Evolutionary conservation across 495 filamentous ascomycete genomes (phyloP).

Genomic region (Arthonia radiata): DNA sequence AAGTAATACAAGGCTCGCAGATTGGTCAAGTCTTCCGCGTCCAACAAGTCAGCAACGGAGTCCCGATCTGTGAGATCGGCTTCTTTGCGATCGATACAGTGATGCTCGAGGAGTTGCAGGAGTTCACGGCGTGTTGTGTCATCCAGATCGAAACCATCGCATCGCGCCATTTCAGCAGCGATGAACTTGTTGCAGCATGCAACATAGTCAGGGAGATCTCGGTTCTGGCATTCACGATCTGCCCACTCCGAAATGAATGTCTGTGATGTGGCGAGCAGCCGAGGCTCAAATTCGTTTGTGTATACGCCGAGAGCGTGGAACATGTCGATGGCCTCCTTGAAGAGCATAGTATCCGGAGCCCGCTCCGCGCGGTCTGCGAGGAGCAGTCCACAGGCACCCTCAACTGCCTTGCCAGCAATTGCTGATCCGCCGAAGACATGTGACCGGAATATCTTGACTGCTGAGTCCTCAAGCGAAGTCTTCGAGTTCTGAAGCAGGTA

Average conservation of each 20-base stretch:
- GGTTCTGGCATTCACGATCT: slow-evolving; percentile 25
- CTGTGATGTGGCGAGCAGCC: slow-evolving; percentile 39
- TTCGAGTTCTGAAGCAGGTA: slow-evolving; percentile 47
- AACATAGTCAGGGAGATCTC: slow-evolving; percentile 45
- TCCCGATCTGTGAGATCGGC: slow-evolving; percentile 15
- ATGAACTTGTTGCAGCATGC: slow-evolving; percentile 38
- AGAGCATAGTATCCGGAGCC: slow-evolving; percentile 25
- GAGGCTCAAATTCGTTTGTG: slow-evolving; percentile 48
- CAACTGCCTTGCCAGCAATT: slow-evolving; percentile 29
- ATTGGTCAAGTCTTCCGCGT: slow-evolving; percentile 24
- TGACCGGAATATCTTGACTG: slow-evolving; percentile 33
- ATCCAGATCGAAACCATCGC: slow-evolving; percentile 56
- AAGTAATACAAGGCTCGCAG: slow-evolving; percentile 56
- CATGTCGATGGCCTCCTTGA: slow-evolving; percentile 51
- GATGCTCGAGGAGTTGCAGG: slow-evolving; percentile 39
- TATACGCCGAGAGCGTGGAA: slow-evolving; percentile 65
- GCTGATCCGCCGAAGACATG: slow-evolving; percentile 27
- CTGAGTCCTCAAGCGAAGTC: slow-evolving; percentile 29
- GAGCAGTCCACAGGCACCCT: slow-evolving; percentile 54
- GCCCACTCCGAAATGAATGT: slow-evolving; percentile 40
- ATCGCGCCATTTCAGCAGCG: slow-evolving; percentile 40
- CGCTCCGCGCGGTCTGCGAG: slow-evolving; percentile 37
- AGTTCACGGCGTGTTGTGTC: slow-evolving; percentile 55
- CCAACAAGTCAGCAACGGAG: slow-evolving; percentile 42
- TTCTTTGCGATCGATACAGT: slow-evolving; percentile 36